Percentiles rank a stretch among this genome's conserved stretches.
Evolutionary conservation across 2,329 filamentous ascomycete genomes (phyloP).

Genomic region (Botryotinia narcissicola): DNA sequence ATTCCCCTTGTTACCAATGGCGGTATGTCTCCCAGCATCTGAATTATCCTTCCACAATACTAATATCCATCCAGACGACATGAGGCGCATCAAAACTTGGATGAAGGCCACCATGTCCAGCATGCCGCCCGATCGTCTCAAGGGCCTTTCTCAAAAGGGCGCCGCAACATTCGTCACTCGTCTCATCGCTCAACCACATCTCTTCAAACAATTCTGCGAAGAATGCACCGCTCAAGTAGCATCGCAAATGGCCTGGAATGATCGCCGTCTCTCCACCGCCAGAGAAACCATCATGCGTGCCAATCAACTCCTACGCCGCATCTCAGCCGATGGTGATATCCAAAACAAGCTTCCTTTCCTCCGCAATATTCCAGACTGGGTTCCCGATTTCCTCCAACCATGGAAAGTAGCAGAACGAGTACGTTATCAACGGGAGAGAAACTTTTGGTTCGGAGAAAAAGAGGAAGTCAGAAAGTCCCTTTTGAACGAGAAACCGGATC

Average conservation of each 20-base stretch:
- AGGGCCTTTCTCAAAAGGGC: constrained; percentile 15
- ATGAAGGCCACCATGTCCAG: constrained; percentile 23
- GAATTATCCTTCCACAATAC: neutral
- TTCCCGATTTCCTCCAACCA: constrained; percentile 23
- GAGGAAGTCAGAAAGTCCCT: constrained; percentile 14
- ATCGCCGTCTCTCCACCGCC: constrained; percentile 18
- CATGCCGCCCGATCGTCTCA: constrained; percentile 32
- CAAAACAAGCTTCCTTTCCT: constrained; percentile 25
- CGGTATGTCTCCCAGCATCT: constrained; percentile 9
- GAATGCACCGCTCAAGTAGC: constrained; percentile 21
- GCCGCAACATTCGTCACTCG: constrained; percentile 18
- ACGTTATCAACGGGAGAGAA: constrained; percentile 17
- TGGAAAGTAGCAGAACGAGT: constrained; percentile 22
- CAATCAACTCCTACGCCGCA: constrained; percentile 20
- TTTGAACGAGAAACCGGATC: neutral
- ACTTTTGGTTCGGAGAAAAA: constrained; percentile 25
- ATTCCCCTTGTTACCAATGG: constrained; percentile 23
- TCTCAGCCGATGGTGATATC: constrained; percentile 19
- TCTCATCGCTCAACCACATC: constrained; percentile 18
- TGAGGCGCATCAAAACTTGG: constrained; percentile 23
- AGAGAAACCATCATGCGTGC: constrained; percentile 21
- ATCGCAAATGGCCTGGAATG: constrained; percentile 22
- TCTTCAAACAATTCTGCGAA: constrained; percentile 24
- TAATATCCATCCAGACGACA: constrained; percentile 20
- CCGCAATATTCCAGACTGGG: constrained; percentile 20